Conservation (phyloP, 2,329 filamentous ascomycete species). For the Fusarium solani-melongenae region DNA sequence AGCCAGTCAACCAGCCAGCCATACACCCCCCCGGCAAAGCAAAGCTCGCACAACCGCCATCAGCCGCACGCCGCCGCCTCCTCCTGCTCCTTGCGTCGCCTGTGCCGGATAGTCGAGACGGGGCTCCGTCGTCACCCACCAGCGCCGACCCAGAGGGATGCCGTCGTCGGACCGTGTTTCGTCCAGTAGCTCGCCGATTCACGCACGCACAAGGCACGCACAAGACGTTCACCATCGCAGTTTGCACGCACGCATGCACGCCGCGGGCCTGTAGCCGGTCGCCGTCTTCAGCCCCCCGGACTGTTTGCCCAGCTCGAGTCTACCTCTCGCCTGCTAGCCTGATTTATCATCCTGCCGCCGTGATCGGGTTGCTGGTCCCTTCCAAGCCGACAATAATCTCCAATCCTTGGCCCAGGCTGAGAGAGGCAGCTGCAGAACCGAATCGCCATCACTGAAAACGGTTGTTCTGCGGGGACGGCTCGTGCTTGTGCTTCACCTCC, state of each 20-base stretch:
- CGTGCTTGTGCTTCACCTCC: slow-evolving; percentile 27
- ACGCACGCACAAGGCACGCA: slow-evolving; percentile 24
- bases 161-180: slow-evolving; percentile 24
- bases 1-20: background rate
- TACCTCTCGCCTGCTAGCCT: background rate
- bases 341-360: slow-evolving; percentile 2
- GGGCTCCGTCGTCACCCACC: slow-evolving; percentile 26
- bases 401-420: slow-evolving; percentile 3
- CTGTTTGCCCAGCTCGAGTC: background rate
- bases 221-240: slow-evolving; percentile 22
- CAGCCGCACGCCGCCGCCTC: slow-evolving; percentile 9
- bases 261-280: slow-evolving; percentile 6
- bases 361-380: background rate
- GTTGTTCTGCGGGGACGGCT: slow-evolving; percentile 24
- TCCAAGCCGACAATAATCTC: slow-evolving; percentile 3
- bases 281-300: background rate
- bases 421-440: slow-evolving; percentile 14
- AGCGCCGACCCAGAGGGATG: slow-evolving; percentile 31
- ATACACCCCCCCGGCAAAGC: background rate
- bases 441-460: slow-evolving; percentile 23
- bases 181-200: slow-evolving; percentile 38
- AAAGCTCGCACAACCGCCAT: background rate
- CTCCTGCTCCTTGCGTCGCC: slow-evolving; percentile 17
- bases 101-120: slow-evolving; percentile 15
- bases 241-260: slow-evolving; percentile 3